Base-by-base conservation (phyloP, 495 filamentous ascomycete species). In the Lophiotrema nucula region DNA sequence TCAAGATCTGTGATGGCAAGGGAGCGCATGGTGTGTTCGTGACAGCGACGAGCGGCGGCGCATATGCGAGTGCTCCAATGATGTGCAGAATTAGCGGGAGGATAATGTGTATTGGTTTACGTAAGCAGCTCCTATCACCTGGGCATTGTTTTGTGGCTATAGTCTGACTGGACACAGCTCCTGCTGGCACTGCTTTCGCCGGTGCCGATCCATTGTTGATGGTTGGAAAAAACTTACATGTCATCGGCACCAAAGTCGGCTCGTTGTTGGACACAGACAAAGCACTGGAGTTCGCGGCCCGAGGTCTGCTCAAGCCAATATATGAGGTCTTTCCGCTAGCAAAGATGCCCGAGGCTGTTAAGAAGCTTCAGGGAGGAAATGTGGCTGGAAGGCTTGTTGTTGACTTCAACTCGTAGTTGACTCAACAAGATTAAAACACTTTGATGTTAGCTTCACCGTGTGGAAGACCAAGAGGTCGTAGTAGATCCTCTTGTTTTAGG, bases 11-110 rank as follows among this genome's bases (percentile, higher is more conserved):
- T 0, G 77, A 76, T 60, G 76, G 76, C 1, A 52, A 78, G 11
- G 79, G 76, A 0, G 77, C 70, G 1, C 77, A 82, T 56, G 77
- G 77, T 0, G 76, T 81, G 0, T 72, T 81, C 27, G 75, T 80
- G 24, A 80, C 76, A 0, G 79, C 79, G 1, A 73, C 73, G 0
- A 54, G 42, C 47, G 42, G 11, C 23, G 72, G 74, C 12, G 75
- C 76, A 3, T 80, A 79, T 54, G 73, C 72, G 37, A 68, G 67
- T 48, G 69, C 73, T 1, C 16, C 71, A 0, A 64, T 66, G 2
- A 58, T 64, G 41, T 23, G 68, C 19, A 72, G 78, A 3, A 62
- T 77, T 23, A 73, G 76, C 3, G 70, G 66, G 1, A 69, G 68
- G 18, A 64, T 81, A 16, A 79, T 81, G 77, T 79, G 75, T 57